Evolutionary conservation across 495 filamentous ascomycete species (phyloP).

Genomic region (Trichoderma parareesei): DNA sequence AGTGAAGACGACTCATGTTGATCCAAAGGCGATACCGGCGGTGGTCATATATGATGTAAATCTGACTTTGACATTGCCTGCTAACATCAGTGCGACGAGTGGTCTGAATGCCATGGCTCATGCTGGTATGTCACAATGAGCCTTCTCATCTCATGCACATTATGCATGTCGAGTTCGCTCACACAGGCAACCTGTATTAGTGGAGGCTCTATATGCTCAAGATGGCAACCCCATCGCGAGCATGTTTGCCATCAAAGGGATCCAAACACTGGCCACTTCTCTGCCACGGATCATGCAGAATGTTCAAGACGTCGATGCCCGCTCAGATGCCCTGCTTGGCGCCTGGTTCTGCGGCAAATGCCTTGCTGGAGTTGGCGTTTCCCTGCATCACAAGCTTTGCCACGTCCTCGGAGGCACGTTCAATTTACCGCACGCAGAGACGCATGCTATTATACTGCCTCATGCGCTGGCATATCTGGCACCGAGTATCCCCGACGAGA

Average conservation of each 20-base stretch:
- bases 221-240: conserved; percentile 49
- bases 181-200: conserved; percentile 20
- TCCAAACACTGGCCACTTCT: conserved; percentile 38
- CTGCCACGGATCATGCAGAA: conserved; percentile 46
- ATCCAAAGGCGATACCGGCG: background rate
- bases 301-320: conserved; percentile 24
- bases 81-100: conserved; percentile 49
- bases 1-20: background rate
- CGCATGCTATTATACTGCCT: conserved; percentile 53
- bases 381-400: conserved; percentile 59
- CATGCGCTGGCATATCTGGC: conserved; percentile 58
- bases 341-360: conserved; percentile 52
- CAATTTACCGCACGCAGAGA: conserved; percentile 57
- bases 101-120: conserved; percentile 62
- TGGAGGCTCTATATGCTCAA: conserved; percentile 54
- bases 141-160: no score
- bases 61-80: conserved; percentile 43
- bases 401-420: conserved; percentile 57
- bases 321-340: conserved; percentile 1
- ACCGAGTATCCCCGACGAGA: conserved; percentile 45
- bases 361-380: conserved; percentile 53
- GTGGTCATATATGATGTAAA: conserved; percentile 12
- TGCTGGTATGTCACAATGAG: conserved; percentile 13
- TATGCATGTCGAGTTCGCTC: no score
- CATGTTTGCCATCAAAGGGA: conserved; percentile 46